These are phyloP conservation scores for Botrytis sinoallii DNA, from an alignment of 2,329 filamentous ascomycete species.

Conservation along the genomic window DNA sequence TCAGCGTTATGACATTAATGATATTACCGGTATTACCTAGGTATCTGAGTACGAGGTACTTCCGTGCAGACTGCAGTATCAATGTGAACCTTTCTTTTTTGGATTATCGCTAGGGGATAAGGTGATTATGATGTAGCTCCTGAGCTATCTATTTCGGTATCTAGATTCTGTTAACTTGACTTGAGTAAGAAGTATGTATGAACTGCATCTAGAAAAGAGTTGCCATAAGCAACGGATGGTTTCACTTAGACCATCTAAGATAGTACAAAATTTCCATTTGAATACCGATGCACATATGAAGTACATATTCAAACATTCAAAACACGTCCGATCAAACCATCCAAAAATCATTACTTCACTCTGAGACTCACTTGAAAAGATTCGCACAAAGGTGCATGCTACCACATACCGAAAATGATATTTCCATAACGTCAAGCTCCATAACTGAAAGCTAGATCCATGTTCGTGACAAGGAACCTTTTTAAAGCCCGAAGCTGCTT, in stretches of 20 bases:
- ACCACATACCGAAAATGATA: background rate
- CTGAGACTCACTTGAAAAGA: background rate
- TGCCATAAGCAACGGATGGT: background rate
- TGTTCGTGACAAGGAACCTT: background rate
- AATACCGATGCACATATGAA: background rate
- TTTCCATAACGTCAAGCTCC: slow-evolving; percentile 11
- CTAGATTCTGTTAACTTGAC: background rate
- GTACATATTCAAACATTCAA: background rate
- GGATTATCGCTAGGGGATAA: background rate
- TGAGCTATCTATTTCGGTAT: background rate
- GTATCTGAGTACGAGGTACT: background rate
- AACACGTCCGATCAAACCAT: background rate
- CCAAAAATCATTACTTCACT: background rate
- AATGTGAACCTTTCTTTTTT: background rate
- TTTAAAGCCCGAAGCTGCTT: background rate
- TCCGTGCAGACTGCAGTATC: background rate
- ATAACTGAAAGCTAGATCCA: slow-evolving; percentile 1
- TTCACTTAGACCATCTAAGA: background rate
- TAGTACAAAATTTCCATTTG: background rate
- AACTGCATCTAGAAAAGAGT: background rate
- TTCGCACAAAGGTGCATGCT: background rate
- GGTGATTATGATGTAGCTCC: background rate
- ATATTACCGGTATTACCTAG: background rate
- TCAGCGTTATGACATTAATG: background rate
- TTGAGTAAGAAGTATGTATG: background rate